Evolutionary conservation across 2,329 filamentous ascomycete species (phyloP).

Genomic region (Aspergillus fumigatiaffinis): DNA sequence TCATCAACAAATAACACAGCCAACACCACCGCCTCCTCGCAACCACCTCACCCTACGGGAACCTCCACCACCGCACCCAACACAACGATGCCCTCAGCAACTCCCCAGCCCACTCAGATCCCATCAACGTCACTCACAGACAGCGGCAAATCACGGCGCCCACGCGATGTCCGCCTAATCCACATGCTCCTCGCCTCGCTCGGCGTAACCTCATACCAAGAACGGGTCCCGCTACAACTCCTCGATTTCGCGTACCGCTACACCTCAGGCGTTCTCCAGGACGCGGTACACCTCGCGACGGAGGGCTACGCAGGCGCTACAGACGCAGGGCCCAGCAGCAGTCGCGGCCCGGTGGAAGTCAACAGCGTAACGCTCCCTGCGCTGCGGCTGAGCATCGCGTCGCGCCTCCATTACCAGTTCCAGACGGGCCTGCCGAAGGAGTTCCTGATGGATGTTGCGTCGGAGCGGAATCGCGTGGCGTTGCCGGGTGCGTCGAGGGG

Average conservation of each 20-base stretch:
- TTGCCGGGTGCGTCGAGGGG: constrained; percentile 54
- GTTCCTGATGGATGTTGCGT: constrained; percentile 56
- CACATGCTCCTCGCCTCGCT: constrained; percentile 49
- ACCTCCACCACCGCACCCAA: constrained; percentile 19
- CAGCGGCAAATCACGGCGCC: constrained; percentile 44
- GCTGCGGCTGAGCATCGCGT: constrained; percentile 58
- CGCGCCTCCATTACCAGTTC: constrained; percentile 58
- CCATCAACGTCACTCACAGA: constrained; percentile 45
- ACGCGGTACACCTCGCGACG: constrained; percentile 49
- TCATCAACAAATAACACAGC: constrained; percentile 23
- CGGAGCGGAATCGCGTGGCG: constrained; percentile 51
- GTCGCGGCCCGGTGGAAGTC: constrained; percentile 41
- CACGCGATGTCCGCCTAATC: constrained; percentile 48
- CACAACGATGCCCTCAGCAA: constrained; percentile 13
- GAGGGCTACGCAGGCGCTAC: constrained; percentile 47
- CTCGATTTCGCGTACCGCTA: constrained; percentile 53
- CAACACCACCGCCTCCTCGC: constrained; percentile 14
- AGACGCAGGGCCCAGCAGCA: constrained; percentile 21
- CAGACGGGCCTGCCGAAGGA: constrained; percentile 58
- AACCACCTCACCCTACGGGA: constrained; percentile 17
- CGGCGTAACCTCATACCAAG: constrained; percentile 49
- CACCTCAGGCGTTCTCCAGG: constrained; percentile 50
- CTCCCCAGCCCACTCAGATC: constrained; percentile 31
- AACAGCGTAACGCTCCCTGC: constrained; percentile 54
- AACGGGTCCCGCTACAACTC: constrained; percentile 50